Percentiles rank a stretch among this genome's conserved stretches.
phyloP scores from a whole-genome alignment of 176 grass and related monocot genomes.

The Ananas comosus region DNA sequence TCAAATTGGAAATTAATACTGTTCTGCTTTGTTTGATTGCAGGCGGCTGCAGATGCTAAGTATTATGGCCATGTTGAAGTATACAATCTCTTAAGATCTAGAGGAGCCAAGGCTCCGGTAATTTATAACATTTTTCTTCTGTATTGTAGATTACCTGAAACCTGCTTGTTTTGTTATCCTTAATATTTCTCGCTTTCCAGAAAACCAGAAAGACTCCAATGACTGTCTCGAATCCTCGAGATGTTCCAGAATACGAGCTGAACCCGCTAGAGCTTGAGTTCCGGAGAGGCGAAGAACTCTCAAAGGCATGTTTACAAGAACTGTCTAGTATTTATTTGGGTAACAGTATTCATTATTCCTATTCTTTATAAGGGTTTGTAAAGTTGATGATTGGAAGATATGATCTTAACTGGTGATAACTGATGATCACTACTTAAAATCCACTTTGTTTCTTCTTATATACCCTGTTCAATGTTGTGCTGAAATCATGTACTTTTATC shows the following conservation, averaged over 20 bases:
- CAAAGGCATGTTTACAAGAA: constrained; percentile 37
- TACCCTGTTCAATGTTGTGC: neutral
- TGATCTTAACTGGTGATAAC: neutral
- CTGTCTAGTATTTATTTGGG: neutral
- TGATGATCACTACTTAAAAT: neutral
- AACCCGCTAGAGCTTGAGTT: constrained; percentile 84
- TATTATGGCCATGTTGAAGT: constrained; percentile 76
- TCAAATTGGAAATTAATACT: no score
- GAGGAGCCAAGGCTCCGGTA: constrained; percentile 92
- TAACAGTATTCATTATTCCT: neutral
- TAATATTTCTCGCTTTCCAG: constrained; percentile 28
- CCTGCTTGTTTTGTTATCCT: constrained; percentile 3
- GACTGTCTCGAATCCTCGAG: constrained; percentile 71
- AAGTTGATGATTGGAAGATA: neutral
- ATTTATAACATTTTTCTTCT: neutral
- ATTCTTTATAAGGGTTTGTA: neutral
- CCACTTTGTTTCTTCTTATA: neutral
- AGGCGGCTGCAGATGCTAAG: constrained; percentile 85
- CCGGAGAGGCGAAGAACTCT: constrained; percentile 51
- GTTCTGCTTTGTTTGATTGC: constrained; percentile 26
- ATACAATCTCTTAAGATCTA: constrained; percentile 62
- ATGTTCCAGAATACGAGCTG: constrained; percentile 93
- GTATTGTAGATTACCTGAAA: neutral
- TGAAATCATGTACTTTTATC: neutral
- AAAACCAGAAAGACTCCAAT: constrained; percentile 83